Percentiles rank a stretch among this genome's conserved stretches.
Conservation (phyloP, 192 early-diverging fungal species). For the Cladochytrium replicatum region DNA sequence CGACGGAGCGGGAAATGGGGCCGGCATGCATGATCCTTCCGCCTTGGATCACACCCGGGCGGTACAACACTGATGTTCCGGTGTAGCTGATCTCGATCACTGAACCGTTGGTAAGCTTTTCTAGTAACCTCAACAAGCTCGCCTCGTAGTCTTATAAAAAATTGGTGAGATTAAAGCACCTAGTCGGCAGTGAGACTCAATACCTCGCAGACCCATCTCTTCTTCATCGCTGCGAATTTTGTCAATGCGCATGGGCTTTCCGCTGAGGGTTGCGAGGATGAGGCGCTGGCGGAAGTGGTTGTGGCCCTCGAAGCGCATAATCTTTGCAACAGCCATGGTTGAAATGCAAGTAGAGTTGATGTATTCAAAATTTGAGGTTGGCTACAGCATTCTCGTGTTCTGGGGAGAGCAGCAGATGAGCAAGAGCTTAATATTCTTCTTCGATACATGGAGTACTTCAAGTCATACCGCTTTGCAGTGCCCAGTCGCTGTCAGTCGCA, state of each 20-base stretch:
- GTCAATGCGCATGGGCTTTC: slow-evolving; percentile 74
- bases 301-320: slow-evolving; percentile 64
- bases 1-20: slow-evolving; percentile 72
- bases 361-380: no score
- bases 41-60: slow-evolving; percentile 83
- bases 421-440: no score
- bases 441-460: no score
- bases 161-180: slow-evolving; percentile 3
- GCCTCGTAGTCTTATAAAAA: slow-evolving; percentile 74
- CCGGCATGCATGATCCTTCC: slow-evolving; percentile 83
- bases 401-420: no score
- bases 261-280: slow-evolving; percentile 75
- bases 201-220: slow-evolving; percentile 76
- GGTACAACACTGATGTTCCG: slow-evolving; percentile 71
- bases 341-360: no score
- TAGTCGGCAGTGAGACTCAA: not conserved
- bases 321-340: no score
- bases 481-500: no score
- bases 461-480: no score
- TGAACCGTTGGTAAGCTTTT: slow-evolving; percentile 89
- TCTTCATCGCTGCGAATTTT: slow-evolving; percentile 76
- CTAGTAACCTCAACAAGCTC: slow-evolving; percentile 78
- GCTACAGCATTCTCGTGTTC: no score
- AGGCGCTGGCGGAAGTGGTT: slow-evolving; percentile 82
- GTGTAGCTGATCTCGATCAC: slow-evolving; percentile 90